Evolutionary conservation across 306 rosid genomes (phyloP), one percentile per base, ranked within the genome.

Genomic region (Trifolium pratense): DNA sequence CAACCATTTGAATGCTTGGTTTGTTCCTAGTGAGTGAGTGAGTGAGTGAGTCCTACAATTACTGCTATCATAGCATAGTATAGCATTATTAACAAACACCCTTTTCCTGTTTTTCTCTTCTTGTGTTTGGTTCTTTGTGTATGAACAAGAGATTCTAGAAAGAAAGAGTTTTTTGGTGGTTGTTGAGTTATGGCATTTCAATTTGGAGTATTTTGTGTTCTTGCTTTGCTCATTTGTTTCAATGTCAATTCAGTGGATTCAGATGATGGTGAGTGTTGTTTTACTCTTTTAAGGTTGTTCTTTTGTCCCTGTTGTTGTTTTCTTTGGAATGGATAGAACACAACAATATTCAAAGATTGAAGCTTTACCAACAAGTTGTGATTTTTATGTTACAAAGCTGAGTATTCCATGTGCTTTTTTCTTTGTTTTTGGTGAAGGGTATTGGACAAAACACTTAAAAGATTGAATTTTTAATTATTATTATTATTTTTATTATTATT

Each of bases 181-280:
- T 43, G 68, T 45, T 49, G 74, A 56, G 34, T 48, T 48, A 87
- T 90, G 96, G 83, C 90, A 76, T 86, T 90, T 75, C 86, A 74
- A 42, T 75, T 79, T 45, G 81, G 76, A 78, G 42, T 31, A 3
- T 39, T 88, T 37, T 84, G 82, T 76, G 59, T 91, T 81, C 77
- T 88, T 70, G 84, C 78, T 68, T 68, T 91, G 43, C 74, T 86
- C 58, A 40, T 79, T 49, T 83, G 67, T 75, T 57, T 75, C 70
- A 86, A 77, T 86, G 72, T 84, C 58, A 81, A 68, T 49, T 70
- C 80, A 4, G 97, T 77, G 77, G 85, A 80, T 43, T 90, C 99
- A 7, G 90, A 82, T 31, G 96, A 91, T 59, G 97, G 99, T 95
- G 85, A 90, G 97, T 75, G 53, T 75, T 6, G 9, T 68, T 9